Evolutionary conservation across 2,329 filamentous ascomycete species (phyloP).

Genomic region (Fusarium sp.): DNA sequence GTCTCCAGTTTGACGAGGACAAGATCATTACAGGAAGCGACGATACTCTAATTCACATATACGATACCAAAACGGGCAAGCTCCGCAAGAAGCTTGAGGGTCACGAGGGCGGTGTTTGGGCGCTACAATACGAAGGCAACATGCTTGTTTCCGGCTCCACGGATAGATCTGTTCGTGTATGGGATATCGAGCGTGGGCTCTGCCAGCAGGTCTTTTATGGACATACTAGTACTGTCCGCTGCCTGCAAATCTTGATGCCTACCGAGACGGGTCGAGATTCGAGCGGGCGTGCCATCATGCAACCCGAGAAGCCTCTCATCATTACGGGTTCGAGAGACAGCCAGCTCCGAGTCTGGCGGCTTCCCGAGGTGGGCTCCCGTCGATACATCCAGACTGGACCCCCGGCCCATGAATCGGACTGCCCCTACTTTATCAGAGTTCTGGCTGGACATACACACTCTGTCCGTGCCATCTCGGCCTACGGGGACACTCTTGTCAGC

Average conservation of each 20-base stretch:
- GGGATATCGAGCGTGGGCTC: conserved; percentile 93
- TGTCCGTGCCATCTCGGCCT: conserved; percentile 92
- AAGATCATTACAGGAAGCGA: conserved; percentile 98
- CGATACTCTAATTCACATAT: conserved; percentile 97
- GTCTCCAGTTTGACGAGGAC: conserved; percentile 96
- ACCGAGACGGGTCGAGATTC: conserved; percentile 77
- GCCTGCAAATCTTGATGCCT: conserved; percentile 92
- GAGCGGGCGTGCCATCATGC: conserved; percentile 82
- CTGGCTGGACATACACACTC: conserved; percentile 90
- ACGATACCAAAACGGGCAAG: conserved; percentile 94
- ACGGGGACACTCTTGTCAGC: conserved; percentile 95
- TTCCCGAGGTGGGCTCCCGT: conserved; percentile 82
- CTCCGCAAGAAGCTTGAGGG: conserved; percentile 86
- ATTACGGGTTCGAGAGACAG: conserved; percentile 98
- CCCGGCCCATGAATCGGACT: conserved; percentile 79
- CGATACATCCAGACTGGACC: conserved; percentile 83
- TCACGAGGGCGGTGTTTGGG: conserved; percentile 98
- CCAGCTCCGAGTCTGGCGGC: conserved; percentile 91
- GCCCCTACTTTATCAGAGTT: conserved; percentile 92
- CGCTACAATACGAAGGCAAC: conserved; percentile 94
- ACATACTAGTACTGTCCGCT: conserved; percentile 96
- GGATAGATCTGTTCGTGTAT: conserved; percentile 97
- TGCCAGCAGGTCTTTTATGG: conserved; percentile 98
- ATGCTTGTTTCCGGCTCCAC: conserved; percentile 95
- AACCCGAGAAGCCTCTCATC: conserved; percentile 93